phyloP scores from a whole-genome alignment of 2,329 filamentous ascomycete species.

The Rachicladosporium sp. region DNA sequence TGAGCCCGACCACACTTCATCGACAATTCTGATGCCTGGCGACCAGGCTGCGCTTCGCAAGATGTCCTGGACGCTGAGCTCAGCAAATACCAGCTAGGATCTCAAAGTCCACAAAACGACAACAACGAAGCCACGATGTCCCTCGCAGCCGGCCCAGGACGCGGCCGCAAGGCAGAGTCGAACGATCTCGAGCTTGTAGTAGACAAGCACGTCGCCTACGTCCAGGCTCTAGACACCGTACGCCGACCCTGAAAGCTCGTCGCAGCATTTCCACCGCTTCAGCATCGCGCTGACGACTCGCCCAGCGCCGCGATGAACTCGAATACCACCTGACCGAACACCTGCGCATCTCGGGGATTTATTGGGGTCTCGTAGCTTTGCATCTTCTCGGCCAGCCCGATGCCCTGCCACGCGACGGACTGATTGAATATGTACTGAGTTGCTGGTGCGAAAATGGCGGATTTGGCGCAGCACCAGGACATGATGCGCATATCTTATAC shows the following conservation, averaged over 20 bases:
- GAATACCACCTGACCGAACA: slow-evolving; percentile 98
- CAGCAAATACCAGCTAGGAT: not conserved
- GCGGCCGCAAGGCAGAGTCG: slow-evolving; percentile 33
- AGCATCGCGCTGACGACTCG: slow-evolving; percentile 13
- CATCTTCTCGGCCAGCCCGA: slow-evolving; percentile 73
- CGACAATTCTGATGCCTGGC: too few species aligned
- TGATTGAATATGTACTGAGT: slow-evolving; percentile 89
- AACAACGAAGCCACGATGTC: slow-evolving; percentile 25
- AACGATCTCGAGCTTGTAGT: slow-evolving; percentile 40
- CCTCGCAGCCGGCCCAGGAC: slow-evolving; percentile 47
- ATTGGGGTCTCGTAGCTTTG: slow-evolving; percentile 87
- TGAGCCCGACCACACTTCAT: too few species aligned
- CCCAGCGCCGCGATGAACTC: slow-evolving; percentile 75
- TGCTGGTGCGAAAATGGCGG: slow-evolving; percentile 82
- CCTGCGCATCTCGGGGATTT: slow-evolving; percentile 84
- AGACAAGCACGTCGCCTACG: slow-evolving; percentile 75
- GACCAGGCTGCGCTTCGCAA: too few species aligned
- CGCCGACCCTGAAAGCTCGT: slow-evolving; percentile 23
- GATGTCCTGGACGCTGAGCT: too few species aligned
- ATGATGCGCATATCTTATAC: slow-evolving; percentile 92
- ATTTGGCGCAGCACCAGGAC: slow-evolving; percentile 84
- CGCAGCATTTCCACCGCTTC: slow-evolving; percentile 6
- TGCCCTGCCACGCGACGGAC: slow-evolving; percentile 65
- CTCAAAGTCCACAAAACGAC: not conserved
- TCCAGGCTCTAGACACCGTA: slow-evolving; percentile 81